Evolutionary conservation across 352 stramenopile genomes (phyloP), one percentile per base, ranked within the genome.

Genomic region (Phytophthora hybrid): DNA sequence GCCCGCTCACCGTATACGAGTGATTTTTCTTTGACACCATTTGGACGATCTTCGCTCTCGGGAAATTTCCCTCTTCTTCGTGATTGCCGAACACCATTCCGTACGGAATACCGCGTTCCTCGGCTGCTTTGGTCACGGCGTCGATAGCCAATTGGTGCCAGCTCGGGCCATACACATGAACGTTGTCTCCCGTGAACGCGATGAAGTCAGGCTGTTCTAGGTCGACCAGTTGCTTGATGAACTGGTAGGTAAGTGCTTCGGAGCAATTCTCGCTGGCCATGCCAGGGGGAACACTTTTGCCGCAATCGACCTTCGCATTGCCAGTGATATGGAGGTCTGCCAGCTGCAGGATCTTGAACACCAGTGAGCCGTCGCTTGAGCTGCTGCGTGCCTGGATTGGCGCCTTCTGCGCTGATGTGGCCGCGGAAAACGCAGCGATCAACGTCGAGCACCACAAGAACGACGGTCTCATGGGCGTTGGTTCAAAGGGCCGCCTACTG

Each of bases 21-120:
- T 84, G 62, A n/a, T 73, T 77, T 34, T 76, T 74, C 16, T 74
- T 23, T 2, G 78, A 74, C 19, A 84, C 54, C 29, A 77, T 71
- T 14, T 66, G 44, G 1, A 85, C 46, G 62, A 91, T 86, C 14
- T 78, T 69, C 23, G 80, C 66, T 47, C 78, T 58, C 2, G 66
- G 69, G n/a, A 80, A 82, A 2, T 72, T 74, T 3, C 76, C 74
- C 32, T 87, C 80, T 32, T 91, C 69, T 46, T 91, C 84, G 51
- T 91, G 84, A 63, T 91, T 91, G 29, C 84, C 84, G 46, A 91
- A 85, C 7, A 91, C 73, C 65, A 88, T 82, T 4, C 71, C 75
- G 59, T 87, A 91, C 29, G 82, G 80, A 16, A 89, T 87, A 14
- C 71, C 67, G 4, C 84, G 80, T 1, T 69, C 47, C 31, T 89